phyloP scores from a whole-genome alignment of 805 yeast species.

The Saccharomycopsis sp. region DNA sequence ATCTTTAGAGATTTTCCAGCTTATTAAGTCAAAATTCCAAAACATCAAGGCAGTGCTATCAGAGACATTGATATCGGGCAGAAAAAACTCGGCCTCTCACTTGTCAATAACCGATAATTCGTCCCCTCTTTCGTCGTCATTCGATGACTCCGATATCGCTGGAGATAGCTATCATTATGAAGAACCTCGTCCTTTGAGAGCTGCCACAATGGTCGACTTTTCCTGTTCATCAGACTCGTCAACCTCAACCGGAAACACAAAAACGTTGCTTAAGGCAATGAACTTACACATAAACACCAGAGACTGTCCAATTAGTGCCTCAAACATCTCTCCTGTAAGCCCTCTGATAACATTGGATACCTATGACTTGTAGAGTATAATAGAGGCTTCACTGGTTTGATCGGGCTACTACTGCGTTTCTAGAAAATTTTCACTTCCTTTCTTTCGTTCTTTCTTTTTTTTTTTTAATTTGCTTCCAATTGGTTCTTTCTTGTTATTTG shows the following conservation, averaged over 20 bases:
- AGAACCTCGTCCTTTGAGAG: conserved; percentile 1
- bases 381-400: not conserved
- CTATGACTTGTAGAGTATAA: conserved; percentile 5
- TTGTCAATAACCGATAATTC: not conserved
- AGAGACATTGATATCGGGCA: conserved; percentile 3
- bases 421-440: no score
- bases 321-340: conserved; percentile 7
- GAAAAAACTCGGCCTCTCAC: not conserved
- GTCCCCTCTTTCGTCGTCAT: not conserved
- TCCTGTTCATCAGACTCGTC: not conserved
- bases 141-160: not conserved
- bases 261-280: conserved; percentile 9
- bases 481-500: no score
- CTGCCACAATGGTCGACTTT: not conserved
- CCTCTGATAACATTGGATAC: conserved; percentile 17
- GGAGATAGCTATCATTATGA: not conserved
- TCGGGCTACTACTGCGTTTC: no score
- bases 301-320: not conserved
- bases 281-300: conserved; percentile 10
- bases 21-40: conserved; percentile 1
- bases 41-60: conserved; percentile 3
- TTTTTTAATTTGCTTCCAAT: not conserved
- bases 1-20: conserved; percentile 5
- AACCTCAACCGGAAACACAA: not conserved
- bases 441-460: no score